Evolutionary conservation across 192 early-diverging fungal species (phyloP).

Genomic region (Gaertneriomyces semiglobifer): DNA sequence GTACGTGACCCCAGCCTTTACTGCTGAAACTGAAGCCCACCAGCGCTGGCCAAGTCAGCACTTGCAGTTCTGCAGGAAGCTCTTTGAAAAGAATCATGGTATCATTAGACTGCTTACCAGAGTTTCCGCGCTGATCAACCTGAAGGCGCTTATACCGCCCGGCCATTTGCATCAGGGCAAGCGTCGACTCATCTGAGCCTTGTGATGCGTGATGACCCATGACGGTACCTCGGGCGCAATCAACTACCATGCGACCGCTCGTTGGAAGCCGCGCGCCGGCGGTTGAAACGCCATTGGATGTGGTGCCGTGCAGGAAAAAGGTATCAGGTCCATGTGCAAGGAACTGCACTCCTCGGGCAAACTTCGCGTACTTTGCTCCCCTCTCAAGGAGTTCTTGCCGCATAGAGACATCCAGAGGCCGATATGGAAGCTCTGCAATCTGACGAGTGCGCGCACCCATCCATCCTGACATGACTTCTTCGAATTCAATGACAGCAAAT

Average conservation of each 20-base stretch:
- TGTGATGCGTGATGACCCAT: slow-evolving; percentile 47
- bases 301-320: slow-evolving; percentile 33
- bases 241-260: slow-evolving; percentile 44
- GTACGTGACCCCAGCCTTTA: slow-evolving; percentile 56
- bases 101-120: slow-evolving; percentile 12
- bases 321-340: slow-evolving; percentile 27
- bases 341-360: slow-evolving; percentile 23
- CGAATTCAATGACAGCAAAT: slow-evolving; percentile 39
- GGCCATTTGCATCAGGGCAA: slow-evolving; percentile 37
- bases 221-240: slow-evolving; percentile 31
- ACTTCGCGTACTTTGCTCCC: slow-evolving; percentile 31
- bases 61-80: slow-evolving; percentile 29
- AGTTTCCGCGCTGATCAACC: slow-evolving; percentile 18
- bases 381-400: slow-evolving; percentile 23
- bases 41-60: slow-evolving; percentile 47
- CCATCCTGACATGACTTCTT: slow-evolving; percentile 43
- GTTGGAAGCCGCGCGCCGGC: background rate
- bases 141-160: slow-evolving; percentile 37
- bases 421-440: slow-evolving; percentile 25
- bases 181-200: slow-evolving; percentile 43
- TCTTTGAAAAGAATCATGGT: slow-evolving; percentile 21
- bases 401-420: slow-evolving; percentile 8
- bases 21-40: slow-evolving; percentile 55
- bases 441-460: slow-evolving; percentile 28
- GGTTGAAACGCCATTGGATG: background rate